phyloP scores from a whole-genome alignment of 306 rosid genomes.

The Vachellia pachyceras region DNA sequence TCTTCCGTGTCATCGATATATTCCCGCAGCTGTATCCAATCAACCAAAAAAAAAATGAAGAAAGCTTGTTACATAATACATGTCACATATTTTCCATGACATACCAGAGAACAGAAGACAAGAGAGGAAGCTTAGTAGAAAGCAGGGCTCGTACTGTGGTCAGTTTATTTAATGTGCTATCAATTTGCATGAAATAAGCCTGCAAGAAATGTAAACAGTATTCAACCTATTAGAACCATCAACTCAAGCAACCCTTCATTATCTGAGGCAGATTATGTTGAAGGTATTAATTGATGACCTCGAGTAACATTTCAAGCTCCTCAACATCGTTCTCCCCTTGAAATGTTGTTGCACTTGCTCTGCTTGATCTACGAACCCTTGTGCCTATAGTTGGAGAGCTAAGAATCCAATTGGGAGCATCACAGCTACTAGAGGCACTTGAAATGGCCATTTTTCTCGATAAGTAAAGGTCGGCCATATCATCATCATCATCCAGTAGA shows the following conservation, averaged over 20 bases:
- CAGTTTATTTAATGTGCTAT: constrained; percentile 74
- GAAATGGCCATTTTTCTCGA: constrained; percentile 62
- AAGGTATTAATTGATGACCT: constrained; percentile 49
- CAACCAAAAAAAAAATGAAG: neutral
- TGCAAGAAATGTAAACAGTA: constrained; percentile 40
- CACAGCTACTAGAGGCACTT: constrained; percentile 58
- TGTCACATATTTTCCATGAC: neutral
- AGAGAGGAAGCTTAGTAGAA: constrained; percentile 10
- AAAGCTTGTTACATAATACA: neutral
- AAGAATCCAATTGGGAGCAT: constrained; percentile 54
- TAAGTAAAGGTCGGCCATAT: constrained; percentile 87
- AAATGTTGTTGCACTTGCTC: constrained; percentile 54
- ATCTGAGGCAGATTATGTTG: constrained; percentile 1
- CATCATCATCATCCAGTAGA: constrained; percentile 81
- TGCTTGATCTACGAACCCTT: constrained; percentile 60
- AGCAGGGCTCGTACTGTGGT: constrained; percentile 57
- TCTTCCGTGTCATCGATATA: constrained; percentile 90
- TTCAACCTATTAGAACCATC: constrained; percentile 21
- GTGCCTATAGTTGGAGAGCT: constrained; percentile 65
- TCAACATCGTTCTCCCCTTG: constrained; percentile 69
- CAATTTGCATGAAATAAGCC: constrained; percentile 86
- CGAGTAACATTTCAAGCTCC: constrained; percentile 88
- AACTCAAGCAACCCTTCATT: constrained; percentile 9
- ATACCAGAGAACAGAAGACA: neutral
- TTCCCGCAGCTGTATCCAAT: constrained; percentile 62